These are phyloP conservation scores for Xerocomus spinulosus DNA, from an alignment of 768 basidiomycete species.

Conservation along the genomic window DNA sequence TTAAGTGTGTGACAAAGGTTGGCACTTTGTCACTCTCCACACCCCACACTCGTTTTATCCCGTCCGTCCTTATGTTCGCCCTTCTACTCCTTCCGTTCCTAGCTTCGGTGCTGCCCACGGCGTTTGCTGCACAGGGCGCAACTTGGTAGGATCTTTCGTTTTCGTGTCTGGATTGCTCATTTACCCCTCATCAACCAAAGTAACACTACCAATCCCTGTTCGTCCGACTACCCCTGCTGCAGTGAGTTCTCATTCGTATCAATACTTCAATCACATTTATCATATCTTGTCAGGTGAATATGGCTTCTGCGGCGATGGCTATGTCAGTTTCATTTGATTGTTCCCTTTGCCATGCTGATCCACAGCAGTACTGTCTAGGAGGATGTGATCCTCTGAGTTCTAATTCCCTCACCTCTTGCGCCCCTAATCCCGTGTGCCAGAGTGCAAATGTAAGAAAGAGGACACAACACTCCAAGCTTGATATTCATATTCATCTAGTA, in stretches of 20 bases:
- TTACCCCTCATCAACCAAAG: constrained; percentile 18
- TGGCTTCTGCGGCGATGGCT: constrained; percentile 48
- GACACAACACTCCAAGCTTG: neutral
- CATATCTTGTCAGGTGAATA: constrained; percentile 38
- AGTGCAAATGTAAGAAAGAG: constrained; percentile 45
- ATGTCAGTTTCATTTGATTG: constrained; percentile 25
- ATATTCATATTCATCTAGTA: constrained; percentile 36
- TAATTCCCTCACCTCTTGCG: constrained; percentile 57
- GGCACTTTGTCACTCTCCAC: neutral
- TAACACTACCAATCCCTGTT: constrained; percentile 35
- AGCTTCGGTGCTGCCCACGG: constrained; percentile 11
- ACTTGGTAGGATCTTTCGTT: constrained; percentile 22
- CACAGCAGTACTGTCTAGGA: constrained; percentile 66
- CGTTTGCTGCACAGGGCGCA: constrained; percentile 21
- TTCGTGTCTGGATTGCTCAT: neutral
- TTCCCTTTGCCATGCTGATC: constrained; percentile 6
- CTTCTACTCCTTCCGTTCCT: constrained; percentile 19
- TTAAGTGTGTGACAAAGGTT: neutral
- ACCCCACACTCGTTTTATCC: constrained; percentile 12
- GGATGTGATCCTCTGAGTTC: constrained; percentile 84
- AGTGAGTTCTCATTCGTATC: constrained; percentile 28
- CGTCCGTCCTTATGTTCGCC: constrained; percentile 18
- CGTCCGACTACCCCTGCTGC: constrained; percentile 40
- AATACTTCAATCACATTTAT: neutral
- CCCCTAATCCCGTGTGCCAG: constrained; percentile 68